A percentile compares a stretch with the other conserved stretches of the same genome.
Evolutionary conservation across 1,284 basidiomycete genomes (phyloP).

Genomic region (Mycena citricolor): DNA sequence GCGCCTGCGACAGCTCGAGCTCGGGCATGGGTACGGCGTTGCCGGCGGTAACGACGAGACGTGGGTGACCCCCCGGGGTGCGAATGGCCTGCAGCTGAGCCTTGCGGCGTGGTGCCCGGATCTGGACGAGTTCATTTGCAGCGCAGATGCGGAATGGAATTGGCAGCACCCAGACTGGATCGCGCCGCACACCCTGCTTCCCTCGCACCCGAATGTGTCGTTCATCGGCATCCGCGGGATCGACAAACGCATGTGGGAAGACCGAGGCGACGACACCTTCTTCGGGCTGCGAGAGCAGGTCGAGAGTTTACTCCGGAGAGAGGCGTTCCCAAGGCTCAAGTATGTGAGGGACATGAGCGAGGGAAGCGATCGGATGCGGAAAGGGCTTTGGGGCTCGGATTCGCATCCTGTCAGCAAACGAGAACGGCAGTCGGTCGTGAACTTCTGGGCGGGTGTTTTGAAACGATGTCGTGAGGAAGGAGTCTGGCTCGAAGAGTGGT

Average conservation of each 20-base stretch:
- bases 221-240: slow-evolving; percentile 73
- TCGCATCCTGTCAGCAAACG: too few relatives aligned
- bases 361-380: slow-evolving; percentile 40
- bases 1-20: slow-evolving; percentile 61
- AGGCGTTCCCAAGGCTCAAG: slow-evolving; percentile 61
- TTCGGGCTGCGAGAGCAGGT: slow-evolving; percentile 68
- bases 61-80: slow-evolving; percentile 45
- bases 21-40: slow-evolving; percentile 69
- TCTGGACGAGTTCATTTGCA: slow-evolving; percentile 66
- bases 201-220: slow-evolving; percentile 56
- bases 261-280: slow-evolving; percentile 45
- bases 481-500: slow-evolving; percentile 58
- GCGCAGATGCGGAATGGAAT: slow-evolving; percentile 75
- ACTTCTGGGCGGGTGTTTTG: slow-evolving; percentile 53
- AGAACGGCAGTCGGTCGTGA: slow-evolving; percentile 32
- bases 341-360: slow-evolving; percentile 63
- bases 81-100: slow-evolving; percentile 3
- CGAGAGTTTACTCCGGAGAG: slow-evolving; percentile 50
- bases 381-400: slow-evolving; percentile 20
- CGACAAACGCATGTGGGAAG: slow-evolving; percentile 53
- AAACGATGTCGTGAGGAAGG: slow-evolving; percentile 45
- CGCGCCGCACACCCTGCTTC: slow-evolving; percentile 70
- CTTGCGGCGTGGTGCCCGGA: slow-evolving; percentile 66
- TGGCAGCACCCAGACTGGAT: slow-evolving; percentile 78
- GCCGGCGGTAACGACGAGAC: slow-evolving; percentile 64